phyloP scores from a whole-genome alignment of 441 rosid genomes.

The Gossypium davidsonii region DNA sequence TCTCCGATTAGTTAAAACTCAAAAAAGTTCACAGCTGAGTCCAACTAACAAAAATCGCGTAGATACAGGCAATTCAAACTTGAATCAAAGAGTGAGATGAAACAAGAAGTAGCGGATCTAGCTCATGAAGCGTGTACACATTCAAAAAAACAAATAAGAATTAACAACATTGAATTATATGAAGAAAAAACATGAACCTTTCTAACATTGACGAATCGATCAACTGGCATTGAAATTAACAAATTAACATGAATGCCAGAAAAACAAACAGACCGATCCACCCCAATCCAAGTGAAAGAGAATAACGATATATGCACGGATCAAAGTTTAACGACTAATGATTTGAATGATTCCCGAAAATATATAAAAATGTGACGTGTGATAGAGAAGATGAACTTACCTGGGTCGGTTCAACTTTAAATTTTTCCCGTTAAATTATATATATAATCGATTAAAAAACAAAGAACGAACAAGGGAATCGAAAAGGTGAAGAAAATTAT shows the following conservation, averaged over 20 bases:
- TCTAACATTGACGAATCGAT: constrained; percentile 12
- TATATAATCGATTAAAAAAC: neutral
- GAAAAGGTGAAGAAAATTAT: neutral
- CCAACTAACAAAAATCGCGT: neutral
- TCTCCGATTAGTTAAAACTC: neutral
- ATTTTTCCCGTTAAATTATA: neutral
- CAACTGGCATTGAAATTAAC: constrained; percentile 14
- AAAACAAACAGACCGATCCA: constrained; percentile 6
- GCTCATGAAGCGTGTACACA: neutral
- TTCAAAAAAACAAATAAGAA: neutral
- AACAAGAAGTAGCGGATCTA: constrained; percentile 24
- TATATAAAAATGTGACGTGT: neutral
- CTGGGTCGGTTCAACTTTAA: constrained; percentile 10
- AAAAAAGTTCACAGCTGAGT: neutral
- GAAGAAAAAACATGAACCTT: constrained; percentile 10
- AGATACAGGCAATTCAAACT: neutral
- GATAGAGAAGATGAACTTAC: constrained; percentile 17
- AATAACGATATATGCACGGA: neutral
- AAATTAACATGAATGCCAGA: neutral
- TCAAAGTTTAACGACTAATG: constrained; percentile 13
- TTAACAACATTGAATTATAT: neutral
- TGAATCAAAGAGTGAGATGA: constrained; percentile 8
- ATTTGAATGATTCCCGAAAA: neutral
- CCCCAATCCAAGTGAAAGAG: neutral
- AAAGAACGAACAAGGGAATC: neutral